Evolutionary conservation across 1,284 basidiomycete genomes (phyloP).

Genomic region (Phlebopus sp.): DNA sequence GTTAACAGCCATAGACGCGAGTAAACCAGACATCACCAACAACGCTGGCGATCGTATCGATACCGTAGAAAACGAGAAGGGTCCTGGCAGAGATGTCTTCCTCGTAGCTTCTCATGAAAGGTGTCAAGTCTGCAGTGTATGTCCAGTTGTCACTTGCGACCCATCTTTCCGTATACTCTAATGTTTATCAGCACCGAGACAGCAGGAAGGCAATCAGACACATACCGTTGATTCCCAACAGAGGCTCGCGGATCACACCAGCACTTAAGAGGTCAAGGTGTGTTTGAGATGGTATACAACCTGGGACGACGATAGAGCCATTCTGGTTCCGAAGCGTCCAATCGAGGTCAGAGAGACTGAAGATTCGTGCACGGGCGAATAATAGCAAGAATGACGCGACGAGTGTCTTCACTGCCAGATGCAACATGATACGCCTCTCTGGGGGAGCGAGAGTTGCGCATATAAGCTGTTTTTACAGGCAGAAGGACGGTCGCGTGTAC

Average conservation of each 20-base stretch:
- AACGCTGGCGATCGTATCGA: constrained; percentile 59
- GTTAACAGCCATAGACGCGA: not conserved
- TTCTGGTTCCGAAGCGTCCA: constrained; percentile 17
- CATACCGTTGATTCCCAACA: constrained; percentile 16
- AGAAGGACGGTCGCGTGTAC: constrained; percentile 1
- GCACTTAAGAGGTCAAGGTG: constrained; percentile 19
- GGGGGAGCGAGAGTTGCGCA: not conserved
- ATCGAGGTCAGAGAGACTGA: constrained; percentile 7
- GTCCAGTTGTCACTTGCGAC: constrained; percentile 60
- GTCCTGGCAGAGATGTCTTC: constrained; percentile 30
- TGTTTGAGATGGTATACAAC: constrained; percentile 15
- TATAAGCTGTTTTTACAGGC: constrained; percentile 3
- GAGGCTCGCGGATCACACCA: constrained; percentile 14
- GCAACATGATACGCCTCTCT: constrained; percentile 4
- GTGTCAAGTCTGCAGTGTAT: constrained; percentile 53
- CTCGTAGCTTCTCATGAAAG: constrained; percentile 34
- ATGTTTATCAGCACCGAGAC: constrained; percentile 1
- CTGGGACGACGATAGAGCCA: constrained; percentile 15
- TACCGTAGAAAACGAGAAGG: constrained; percentile 56
- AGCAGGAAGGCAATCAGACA: not conserved
- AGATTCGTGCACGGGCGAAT: constrained; percentile 1
- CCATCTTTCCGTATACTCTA: constrained; percentile 59
- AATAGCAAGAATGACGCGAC: constrained; percentile 6
- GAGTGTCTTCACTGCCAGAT: not conserved
- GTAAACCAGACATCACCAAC: constrained; percentile 17